Evolutionary conservation across 371 early-diverging fungal genomes (phyloP).

Genomic region (Rhizopus microsporus): DNA sequence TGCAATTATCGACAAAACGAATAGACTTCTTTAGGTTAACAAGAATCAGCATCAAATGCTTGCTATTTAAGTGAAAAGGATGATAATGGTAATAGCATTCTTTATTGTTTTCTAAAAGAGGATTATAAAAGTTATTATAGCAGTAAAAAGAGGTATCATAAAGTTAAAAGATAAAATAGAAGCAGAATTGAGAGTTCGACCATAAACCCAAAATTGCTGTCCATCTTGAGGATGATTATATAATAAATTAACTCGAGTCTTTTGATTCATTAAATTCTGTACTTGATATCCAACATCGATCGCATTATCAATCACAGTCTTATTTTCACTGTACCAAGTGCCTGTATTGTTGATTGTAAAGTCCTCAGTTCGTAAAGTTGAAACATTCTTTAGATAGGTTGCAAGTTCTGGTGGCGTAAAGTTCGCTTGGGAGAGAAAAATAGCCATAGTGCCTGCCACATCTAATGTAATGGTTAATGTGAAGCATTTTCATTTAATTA

Average conservation of each 20-base stretch:
- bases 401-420: constrained; percentile 39
- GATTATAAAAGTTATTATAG: too few species aligned
- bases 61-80: too few species aligned
- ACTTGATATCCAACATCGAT: constrained; percentile 31
- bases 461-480: constrained; percentile 2
- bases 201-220: constrained; percentile 28
- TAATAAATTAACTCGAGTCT: constrained; percentile 28
- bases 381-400: constrained; percentile 25
- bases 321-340: constrained; percentile 33
- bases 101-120: too few species aligned
- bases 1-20: too few species aligned
- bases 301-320: constrained; percentile 44
- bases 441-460: constrained; percentile 49
- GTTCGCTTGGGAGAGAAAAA: constrained; percentile 33
- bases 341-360: constrained; percentile 37
- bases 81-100: too few species aligned
- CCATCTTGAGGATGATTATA: constrained; percentile 32
- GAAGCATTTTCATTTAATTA: neutral
- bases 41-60: too few species aligned
- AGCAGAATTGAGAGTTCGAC: constrained; percentile 16
- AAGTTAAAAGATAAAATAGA: constrained; percentile 1
- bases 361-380: constrained; percentile 30
- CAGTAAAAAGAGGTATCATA: neutral
- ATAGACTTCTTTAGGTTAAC: too few species aligned
- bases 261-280: constrained; percentile 11